Conservation (phyloP, 2,329 filamentous ascomycete species). For the Cladosporium sp. region DNA sequence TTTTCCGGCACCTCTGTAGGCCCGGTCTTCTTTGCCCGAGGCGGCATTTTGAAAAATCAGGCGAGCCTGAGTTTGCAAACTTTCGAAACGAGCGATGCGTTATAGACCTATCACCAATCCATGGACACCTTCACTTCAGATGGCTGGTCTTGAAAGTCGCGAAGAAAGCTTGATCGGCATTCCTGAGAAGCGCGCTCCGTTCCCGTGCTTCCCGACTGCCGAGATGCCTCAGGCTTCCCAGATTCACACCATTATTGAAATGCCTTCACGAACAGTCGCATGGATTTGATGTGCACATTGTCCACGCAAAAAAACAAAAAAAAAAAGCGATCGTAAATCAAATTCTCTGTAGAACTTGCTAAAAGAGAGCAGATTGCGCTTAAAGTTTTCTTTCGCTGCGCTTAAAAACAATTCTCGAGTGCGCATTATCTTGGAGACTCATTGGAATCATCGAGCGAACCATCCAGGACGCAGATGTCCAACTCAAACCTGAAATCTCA, state of each 20-base stretch:
- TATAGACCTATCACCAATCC: background rate
- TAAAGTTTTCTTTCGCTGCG: too few species aligned
- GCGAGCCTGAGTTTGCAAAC: background rate
- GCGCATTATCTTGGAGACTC: too few species aligned
- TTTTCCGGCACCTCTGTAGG: slow-evolving; percentile 24
- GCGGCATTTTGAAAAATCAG: slow-evolving; percentile 24
- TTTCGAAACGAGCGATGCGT: background rate
- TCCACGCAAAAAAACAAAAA: too few species aligned
- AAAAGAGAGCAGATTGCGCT: too few species aligned
- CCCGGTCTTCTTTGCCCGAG: slow-evolving; percentile 26
- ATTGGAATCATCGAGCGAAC: too few species aligned
- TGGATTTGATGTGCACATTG: too few species aligned
- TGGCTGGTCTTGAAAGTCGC: slow-evolving; percentile 6
- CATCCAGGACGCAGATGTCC: too few species aligned
- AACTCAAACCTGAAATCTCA: too few species aligned
- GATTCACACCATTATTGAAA: background rate
- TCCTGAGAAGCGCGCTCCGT: background rate
- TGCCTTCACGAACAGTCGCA: too few species aligned
- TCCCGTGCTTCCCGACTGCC: background rate
- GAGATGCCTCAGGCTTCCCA: slow-evolving; percentile 3
- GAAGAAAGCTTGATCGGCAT: slow-evolving; percentile 12
- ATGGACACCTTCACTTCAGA: background rate
- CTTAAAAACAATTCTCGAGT: too few species aligned
- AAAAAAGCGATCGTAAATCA: too few species aligned
- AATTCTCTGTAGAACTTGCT: too few species aligned